Conservation (phyloP, 306 rosid species). For the Argentina anserina region DNA sequence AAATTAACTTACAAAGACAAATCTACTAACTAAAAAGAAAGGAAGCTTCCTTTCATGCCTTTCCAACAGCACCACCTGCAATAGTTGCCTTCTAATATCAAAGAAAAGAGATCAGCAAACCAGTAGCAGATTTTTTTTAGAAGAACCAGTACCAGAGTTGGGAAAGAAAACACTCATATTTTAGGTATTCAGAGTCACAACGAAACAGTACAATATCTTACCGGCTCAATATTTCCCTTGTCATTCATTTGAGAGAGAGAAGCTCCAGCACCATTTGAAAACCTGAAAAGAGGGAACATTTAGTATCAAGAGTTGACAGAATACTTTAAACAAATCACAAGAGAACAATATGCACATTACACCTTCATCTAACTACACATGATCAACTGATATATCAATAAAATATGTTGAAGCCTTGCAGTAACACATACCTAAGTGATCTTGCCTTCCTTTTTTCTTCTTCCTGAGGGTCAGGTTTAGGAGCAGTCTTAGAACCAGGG, state of each 20-base stretch:
- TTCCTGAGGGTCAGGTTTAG: slow-evolving; percentile 58
- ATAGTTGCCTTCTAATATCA: slow-evolving; percentile 47
- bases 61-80: slow-evolving; percentile 66
- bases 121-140: no score
- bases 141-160: slow-evolving; percentile 9
- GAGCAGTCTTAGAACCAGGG: slow-evolving; percentile 45
- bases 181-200: no score
- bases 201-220: slow-evolving; percentile 26
- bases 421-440: slow-evolving; percentile 49
- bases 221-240: slow-evolving; percentile 53
- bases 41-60: slow-evolving; percentile 40
- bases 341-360: not conserved
- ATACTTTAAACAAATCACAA: not conserved
- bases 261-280: slow-evolving; percentile 44
- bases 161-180: not conserved
- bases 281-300: slow-evolving; percentile 40
- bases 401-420: not conserved
- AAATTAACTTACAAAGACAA: not conserved
- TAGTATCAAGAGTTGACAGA: not conserved
- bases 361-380: not conserved
- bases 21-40: slow-evolving; percentile 42
- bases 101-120: slow-evolving; percentile 27
- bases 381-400: not conserved
- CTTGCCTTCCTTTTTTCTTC: slow-evolving; percentile 85
- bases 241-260: slow-evolving; percentile 48